Base-by-base conservation (phyloP, 768 basidiomycete species). In the Boletus vinaceobasis region DNA sequence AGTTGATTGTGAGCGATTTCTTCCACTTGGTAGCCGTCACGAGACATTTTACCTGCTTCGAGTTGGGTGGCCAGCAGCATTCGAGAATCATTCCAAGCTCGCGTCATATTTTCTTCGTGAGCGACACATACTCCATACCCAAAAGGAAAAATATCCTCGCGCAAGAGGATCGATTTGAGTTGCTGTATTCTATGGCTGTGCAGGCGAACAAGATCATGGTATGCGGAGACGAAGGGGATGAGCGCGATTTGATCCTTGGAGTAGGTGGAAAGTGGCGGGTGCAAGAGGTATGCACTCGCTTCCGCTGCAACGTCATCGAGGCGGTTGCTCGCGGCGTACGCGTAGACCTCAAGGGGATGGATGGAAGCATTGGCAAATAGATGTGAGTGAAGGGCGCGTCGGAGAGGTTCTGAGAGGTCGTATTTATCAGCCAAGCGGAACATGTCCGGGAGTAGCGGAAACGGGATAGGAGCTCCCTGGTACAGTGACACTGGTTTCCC, bases 81-180 rank as follows among this genome's bases (percentile, higher is more conserved):
- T 50, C 81, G 79, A 50, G 74, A 72, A 40, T 73, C 69, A 50
- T 83, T 78, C 87, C 87, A 89, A 17, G 69, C 63, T 5, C 68
- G 66, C 39, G 59, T 68, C 1, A 82, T 78, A 38, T 72, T 64
- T 27, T 74, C 73, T 45, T 68, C 69, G 67, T 88, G 87, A 38
- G 68, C 65, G n/a, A 71, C 40, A 65, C 87, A 90, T 55, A 71
- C 69, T 4, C 87, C 85, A 53, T 88, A 89, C 21, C 86, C 85
- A 67, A 86, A 83, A 19, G 87, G 87, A 62, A 89, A 90, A 43
- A 89, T 75, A 33, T 84, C 80, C 62, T 88, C 85, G 21, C 71
- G 74, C 37, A 82, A 64, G 17, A 88, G 64, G 7, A 83, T 69
- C 27, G 76, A 74, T 43, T 78, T 77, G 45, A 89, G 66, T 26